Conservation (phyloP, 1,284 basidiomycete species). For the Porogramme epimiltina region DNA sequence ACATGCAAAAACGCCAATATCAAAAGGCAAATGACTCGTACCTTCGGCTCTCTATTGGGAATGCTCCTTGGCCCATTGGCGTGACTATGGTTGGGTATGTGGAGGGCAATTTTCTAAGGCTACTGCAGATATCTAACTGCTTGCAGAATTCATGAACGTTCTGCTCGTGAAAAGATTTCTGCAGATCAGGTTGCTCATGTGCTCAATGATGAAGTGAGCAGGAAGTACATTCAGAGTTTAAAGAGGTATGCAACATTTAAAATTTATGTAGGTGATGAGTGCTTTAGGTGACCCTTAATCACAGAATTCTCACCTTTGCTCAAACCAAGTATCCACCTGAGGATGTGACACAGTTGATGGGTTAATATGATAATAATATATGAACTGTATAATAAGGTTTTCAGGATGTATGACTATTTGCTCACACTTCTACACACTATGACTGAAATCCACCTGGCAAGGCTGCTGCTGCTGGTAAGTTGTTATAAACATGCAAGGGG, state of each 20-base stretch:
- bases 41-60: conserved; percentile 94
- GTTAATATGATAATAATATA: too few relatives aligned
- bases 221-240: conserved; percentile 98
- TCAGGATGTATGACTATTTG: too few relatives aligned
- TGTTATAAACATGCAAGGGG: too few relatives aligned
- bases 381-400: too few relatives aligned
- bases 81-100: conserved; percentile 97
- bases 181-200: conserved; percentile 97
- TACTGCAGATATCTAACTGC: neutral
- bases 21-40: conserved; percentile 97
- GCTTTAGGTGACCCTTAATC: too few relatives aligned
- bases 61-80: conserved; percentile 99
- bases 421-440: too few relatives aligned
- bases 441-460: too few relatives aligned
- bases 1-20: conserved; percentile 95
- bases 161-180: conserved; percentile 95
- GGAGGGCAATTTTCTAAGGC: neutral
- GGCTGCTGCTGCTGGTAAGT: too few relatives aligned
- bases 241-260: conserved; percentile 69
- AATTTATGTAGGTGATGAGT: too few relatives aligned
- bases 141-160: conserved; percentile 93
- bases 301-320: conserved; percentile 84
- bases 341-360: conserved; percentile 91
- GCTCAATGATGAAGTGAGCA: conserved; percentile 96
- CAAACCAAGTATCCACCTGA: conserved; percentile 94